phyloP scores from a whole-genome alignment of 2,329 filamentous ascomycete genomes.

The Aspergillus bombycis region DNA sequence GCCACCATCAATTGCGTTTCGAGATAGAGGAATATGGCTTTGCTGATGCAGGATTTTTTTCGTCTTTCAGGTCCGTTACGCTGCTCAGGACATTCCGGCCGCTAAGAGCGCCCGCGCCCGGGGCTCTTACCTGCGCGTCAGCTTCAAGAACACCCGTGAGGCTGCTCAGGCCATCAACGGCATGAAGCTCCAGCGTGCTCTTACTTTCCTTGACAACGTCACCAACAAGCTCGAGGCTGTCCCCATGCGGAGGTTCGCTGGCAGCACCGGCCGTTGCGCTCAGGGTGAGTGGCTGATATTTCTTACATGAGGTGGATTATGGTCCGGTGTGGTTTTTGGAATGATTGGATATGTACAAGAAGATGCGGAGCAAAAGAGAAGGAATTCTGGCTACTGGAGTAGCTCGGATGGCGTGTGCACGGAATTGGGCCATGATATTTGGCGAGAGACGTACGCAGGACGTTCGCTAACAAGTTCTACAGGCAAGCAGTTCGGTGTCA shows the following conservation, averaged over 20 bases:
- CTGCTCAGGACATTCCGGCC: slow-evolving; percentile 81
- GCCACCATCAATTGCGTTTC: slow-evolving; percentile 9
- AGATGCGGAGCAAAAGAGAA: neutral
- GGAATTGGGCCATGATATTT: neutral
- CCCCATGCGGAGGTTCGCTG: slow-evolving; percentile 96
- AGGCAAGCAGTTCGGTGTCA: slow-evolving; percentile 99
- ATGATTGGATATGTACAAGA: neutral
- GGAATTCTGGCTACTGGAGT: neutral
- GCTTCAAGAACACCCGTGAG: slow-evolving; percentile 99
- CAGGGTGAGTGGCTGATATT: slow-evolving; percentile 75
- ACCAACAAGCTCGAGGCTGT: slow-evolving; percentile 96
- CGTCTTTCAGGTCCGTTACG: slow-evolving; percentile 82
- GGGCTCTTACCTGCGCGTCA: slow-evolving; percentile 98
- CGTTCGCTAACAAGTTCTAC: slow-evolving; percentile 23
- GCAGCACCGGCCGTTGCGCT: slow-evolving; percentile 90
- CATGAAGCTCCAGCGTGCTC: slow-evolving; percentile 94
- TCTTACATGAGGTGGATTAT: slow-evolving; percentile 14
- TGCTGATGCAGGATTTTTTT: slow-evolving; percentile 33
- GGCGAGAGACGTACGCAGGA: neutral
- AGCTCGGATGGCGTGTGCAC: neutral
- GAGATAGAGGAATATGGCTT: slow-evolving; percentile 18
- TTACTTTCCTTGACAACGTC: slow-evolving; percentile 98
- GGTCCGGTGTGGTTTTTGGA: slow-evolving; percentile 12
- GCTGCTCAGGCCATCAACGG: slow-evolving; percentile 99
- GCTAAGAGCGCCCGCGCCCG: slow-evolving; percentile 96